A percentile compares a stretch with the other conserved stretches of the same genome.
These are phyloP conservation scores for Oryza coarctata DNA, from an alignment of 176 grass and related monocot species.

Conservation along the genomic window DNA sequence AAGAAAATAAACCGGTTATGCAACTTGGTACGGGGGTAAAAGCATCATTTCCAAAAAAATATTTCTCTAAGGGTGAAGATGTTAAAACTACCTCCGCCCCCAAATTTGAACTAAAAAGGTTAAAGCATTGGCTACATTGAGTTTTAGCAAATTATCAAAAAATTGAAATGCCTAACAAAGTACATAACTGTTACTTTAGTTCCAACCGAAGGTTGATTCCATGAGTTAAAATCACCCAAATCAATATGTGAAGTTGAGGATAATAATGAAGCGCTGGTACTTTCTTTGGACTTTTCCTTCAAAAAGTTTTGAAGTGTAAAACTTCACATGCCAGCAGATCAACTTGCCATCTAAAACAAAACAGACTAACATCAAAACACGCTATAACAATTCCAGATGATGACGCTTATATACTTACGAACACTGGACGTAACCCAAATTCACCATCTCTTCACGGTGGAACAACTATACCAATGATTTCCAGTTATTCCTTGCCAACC, in stretches of 20 bases:
- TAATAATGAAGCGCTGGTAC: constrained; percentile 4
- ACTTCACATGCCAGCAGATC: not conserved
- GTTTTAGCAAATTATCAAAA: too few relatives aligned
- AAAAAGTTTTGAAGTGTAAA: not conserved
- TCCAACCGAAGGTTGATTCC: not conserved
- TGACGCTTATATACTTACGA: constrained; percentile 6
- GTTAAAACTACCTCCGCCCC: too few relatives aligned
- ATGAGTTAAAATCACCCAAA: not conserved
- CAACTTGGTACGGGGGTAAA: too few relatives aligned
- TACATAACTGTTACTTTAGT: not conserved
- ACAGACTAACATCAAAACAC: constrained; percentile 1
- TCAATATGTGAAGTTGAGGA: not conserved
- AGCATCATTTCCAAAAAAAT: too few relatives aligned
- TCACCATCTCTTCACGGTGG: not conserved
- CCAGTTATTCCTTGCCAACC: not conserved
- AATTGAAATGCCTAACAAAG: too few relatives aligned
- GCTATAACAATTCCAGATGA: constrained; percentile 1
- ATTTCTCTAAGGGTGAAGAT: too few relatives aligned
- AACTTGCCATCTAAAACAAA: not conserved
- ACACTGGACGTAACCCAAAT: not conserved
- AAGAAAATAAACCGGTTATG: too few relatives aligned
- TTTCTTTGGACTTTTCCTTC: not conserved
- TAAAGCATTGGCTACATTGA: too few relatives aligned
- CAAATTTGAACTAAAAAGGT: too few relatives aligned
- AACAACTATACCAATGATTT: constrained; percentile 10